Evolutionary conservation across 2,329 filamentous ascomycete genomes (phyloP).

Genomic region (Talaromyces sp.): DNA sequence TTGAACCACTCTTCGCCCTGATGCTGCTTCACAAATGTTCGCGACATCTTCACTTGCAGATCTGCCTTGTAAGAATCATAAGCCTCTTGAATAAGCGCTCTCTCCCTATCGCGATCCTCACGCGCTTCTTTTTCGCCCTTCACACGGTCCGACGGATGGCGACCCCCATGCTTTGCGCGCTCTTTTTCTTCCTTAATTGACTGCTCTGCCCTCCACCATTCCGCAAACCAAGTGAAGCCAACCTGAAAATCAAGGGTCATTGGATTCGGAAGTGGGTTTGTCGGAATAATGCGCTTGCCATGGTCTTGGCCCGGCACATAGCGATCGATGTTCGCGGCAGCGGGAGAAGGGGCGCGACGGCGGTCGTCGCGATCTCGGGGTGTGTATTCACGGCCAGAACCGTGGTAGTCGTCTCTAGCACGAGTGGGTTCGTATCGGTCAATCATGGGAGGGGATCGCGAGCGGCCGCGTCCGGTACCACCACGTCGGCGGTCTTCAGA

Average conservation of each 20-base stretch:
- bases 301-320: constrained; percentile 60
- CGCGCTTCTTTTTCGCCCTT: constrained; percentile 58
- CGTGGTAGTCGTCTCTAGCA: constrained; percentile 54
- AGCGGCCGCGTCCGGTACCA: constrained; percentile 42
- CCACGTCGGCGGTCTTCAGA: constrained; percentile 39
- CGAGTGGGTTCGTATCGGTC: constrained; percentile 60
- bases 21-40: constrained; percentile 83
- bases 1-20: constrained; percentile 98
- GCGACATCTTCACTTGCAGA: constrained; percentile 68
- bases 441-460: constrained; percentile 57
- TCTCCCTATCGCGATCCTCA: constrained; percentile 59
- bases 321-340: constrained; percentile 55
- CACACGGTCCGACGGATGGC: constrained; percentile 49
- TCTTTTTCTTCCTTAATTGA: constrained; percentile 60
- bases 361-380: constrained; percentile 52
- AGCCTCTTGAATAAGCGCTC: constrained; percentile 58
- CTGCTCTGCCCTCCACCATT: constrained; percentile 63
- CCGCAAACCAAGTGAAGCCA: constrained; percentile 62
- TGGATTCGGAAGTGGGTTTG: constrained; percentile 57
- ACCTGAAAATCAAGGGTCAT: constrained; percentile 61
- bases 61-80: constrained; percentile 64
- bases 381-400: constrained; percentile 34
- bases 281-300: constrained; percentile 46
- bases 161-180: constrained; percentile 53
- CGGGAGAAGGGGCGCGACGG: constrained; percentile 54